Evolutionary conservation across 805 yeast genomes (phyloP).

Genomic region (Spathaspora gorwiae): DNA sequence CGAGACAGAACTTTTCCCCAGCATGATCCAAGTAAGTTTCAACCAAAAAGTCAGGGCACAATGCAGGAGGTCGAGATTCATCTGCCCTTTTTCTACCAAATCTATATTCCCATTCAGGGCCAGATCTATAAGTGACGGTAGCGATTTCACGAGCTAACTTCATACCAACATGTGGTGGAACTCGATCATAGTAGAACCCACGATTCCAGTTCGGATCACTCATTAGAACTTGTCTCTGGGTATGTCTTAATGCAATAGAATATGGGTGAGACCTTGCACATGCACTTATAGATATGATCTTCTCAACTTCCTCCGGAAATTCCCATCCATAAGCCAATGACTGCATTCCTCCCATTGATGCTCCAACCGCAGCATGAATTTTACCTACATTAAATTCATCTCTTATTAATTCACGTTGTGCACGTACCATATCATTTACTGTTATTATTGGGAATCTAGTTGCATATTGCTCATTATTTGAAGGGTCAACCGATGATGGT

Average conservation of each 20-base stretch:
- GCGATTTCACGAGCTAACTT: conserved; percentile 91
- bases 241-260: conserved; percentile 88
- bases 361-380: conserved; percentile 78
- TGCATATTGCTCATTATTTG: conserved; percentile 63
- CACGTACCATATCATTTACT: conserved; percentile 85
- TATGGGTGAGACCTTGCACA: conserved; percentile 94
- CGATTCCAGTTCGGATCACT: conserved; percentile 93
- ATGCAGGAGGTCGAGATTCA: conserved; percentile 72
- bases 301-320: conserved; percentile 70
- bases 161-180: conserved; percentile 95
- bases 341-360: conserved; percentile 99
- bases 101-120: conserved; percentile 95
- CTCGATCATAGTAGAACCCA: conserved; percentile 72
- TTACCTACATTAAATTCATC: conserved; percentile 59
- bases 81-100: conserved; percentile 87
- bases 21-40: conserved; percentile 93
- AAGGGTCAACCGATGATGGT: conserved; percentile 76
- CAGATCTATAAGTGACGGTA: conserved; percentile 88
- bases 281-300: conserved; percentile 78
- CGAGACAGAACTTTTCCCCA: conserved; percentile 88
- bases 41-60: conserved; percentile 89
- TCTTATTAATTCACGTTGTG: conserved; percentile 67
- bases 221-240: conserved; percentile 91
- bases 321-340: conserved; percentile 82
- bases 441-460: conserved; percentile 85